phyloP scores from a whole-genome alignment of 371 early-diverging fungal genomes.

The Apophysomyces sp. region DNA sequence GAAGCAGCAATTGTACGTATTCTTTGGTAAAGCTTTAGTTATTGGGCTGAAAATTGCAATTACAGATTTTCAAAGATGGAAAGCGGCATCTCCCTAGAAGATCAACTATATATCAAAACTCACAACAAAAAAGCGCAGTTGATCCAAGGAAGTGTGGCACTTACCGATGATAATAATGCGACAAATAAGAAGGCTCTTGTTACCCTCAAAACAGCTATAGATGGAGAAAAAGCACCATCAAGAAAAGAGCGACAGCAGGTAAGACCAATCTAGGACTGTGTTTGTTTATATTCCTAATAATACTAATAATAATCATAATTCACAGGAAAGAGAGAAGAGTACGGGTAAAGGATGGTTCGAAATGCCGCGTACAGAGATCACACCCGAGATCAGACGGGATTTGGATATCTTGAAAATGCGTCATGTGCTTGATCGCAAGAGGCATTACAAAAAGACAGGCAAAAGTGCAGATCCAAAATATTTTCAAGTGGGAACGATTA shows the following conservation, averaged over 20 bases:
- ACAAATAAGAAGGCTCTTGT: conserved; percentile 16
- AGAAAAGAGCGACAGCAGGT: conserved; percentile 42
- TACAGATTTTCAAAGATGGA: conserved; percentile 42
- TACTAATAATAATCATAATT: too few relatives aligned
- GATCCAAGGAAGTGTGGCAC: conserved; percentile 16
- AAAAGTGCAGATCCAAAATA: conserved; percentile 76
- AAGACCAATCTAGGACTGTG: conserved; percentile 7
- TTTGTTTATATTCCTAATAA: too few relatives aligned
- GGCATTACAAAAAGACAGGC: conserved; percentile 86
- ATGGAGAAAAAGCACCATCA: conserved; percentile 16
- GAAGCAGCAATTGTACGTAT: neutral
- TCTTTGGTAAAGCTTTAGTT: neutral
- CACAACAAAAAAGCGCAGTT: conserved; percentile 16
- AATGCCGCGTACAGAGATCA: conserved; percentile 85
- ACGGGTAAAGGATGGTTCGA: conserved; percentile 90
- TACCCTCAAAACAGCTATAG: conserved; percentile 18
- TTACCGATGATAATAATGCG: conserved; percentile 11
- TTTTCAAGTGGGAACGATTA: conserved; percentile 91
- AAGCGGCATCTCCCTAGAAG: conserved; percentile 22
- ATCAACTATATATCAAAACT: conserved; percentile 31
- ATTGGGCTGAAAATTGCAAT: neutral
- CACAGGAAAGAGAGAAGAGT: conserved; percentile 60
- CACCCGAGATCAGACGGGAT: conserved; percentile 87
- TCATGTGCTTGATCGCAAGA: conserved; percentile 89
- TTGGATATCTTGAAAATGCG: conserved; percentile 84